Evolutionary conservation across 2,329 filamentous ascomycete genomes (phyloP).

Genomic region (Immersiporthe knoxdaviesiana): DNA sequence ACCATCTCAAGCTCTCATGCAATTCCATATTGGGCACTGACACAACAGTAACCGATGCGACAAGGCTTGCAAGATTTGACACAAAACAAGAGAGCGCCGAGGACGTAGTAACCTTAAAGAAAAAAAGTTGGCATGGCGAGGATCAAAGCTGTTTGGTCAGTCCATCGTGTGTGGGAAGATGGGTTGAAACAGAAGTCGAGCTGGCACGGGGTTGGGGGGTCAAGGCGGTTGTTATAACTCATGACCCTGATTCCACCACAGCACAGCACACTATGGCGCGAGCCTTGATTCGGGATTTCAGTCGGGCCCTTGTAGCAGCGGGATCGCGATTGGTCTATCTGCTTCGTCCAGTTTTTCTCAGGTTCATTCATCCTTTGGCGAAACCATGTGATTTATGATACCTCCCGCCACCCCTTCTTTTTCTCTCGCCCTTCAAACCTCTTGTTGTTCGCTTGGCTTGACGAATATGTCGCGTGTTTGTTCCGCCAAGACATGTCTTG

Average conservation of each 20-base stretch:
- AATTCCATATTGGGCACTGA: constrained; percentile 2
- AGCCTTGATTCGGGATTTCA: not conserved
- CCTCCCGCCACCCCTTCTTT: not conserved
- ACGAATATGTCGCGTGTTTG: not conserved
- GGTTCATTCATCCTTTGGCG: not conserved
- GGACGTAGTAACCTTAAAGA: not conserved
- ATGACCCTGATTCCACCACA: not conserved
- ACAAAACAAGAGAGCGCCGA: not conserved
- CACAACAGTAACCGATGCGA: not conserved
- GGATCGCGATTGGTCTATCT: not conserved
- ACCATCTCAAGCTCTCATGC: not conserved
- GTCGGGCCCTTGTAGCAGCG: not conserved
- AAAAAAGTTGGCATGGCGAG: constrained; percentile 1
- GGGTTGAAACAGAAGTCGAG: constrained; percentile 23
- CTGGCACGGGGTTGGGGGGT: constrained; percentile 20
- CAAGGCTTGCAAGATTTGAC: not conserved
- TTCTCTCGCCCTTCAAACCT: not conserved
- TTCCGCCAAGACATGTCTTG: constrained; percentile 4
- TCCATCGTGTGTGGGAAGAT: constrained; percentile 25
- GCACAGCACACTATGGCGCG: no score
- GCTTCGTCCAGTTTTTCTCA: not conserved
- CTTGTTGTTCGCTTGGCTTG: not conserved
- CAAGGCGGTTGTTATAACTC: constrained; percentile 14
- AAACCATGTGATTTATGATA: not conserved
- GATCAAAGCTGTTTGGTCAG: constrained; percentile 18